A percentile compares a stretch with the other conserved stretches of the same genome.
Evolutionary conservation across 495 filamentous ascomycete genomes (phyloP).

Genomic region (Haplographium delicatum): DNA sequence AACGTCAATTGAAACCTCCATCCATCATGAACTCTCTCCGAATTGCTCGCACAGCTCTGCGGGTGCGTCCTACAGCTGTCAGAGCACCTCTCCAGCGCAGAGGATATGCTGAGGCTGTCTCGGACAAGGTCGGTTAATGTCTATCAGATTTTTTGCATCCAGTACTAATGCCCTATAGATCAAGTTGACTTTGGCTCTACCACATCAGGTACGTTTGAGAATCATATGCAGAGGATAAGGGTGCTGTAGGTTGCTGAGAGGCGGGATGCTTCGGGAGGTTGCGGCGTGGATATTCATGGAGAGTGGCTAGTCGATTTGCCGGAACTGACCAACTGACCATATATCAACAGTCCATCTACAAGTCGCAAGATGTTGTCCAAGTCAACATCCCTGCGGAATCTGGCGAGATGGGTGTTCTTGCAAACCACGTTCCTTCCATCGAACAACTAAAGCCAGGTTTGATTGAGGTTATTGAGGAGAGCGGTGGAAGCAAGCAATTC

Average conservation of each 20-base stretch:
- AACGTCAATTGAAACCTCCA: conserved; percentile 43
- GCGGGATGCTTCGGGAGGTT: neutral
- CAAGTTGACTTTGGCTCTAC: conserved; percentile 92
- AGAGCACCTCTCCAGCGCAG: conserved; percentile 71
- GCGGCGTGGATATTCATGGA: neutral
- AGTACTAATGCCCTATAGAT: too few species aligned
- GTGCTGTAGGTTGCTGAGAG: neutral
- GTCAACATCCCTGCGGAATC: conserved; percentile 98
- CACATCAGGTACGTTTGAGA: conserved; percentile 80
- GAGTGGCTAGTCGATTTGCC: too few species aligned
- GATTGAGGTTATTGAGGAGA: conserved; percentile 94
- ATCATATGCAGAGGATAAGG: neutral
- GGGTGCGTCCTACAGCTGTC: conserved; percentile 66
- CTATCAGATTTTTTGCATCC: too few species aligned
- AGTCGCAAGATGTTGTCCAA: conserved; percentile 72
- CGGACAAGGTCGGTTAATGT: conserved; percentile 57
- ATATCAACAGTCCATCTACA: conserved; percentile 46
- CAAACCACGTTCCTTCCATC: conserved; percentile 97
- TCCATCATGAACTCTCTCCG: conserved; percentile 85
- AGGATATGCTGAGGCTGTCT: conserved; percentile 88
- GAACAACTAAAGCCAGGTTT: conserved; percentile 97
- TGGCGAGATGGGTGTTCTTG: conserved; percentile 98
- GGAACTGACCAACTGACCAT: conserved; percentile 42
- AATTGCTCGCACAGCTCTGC: conserved; percentile 78
- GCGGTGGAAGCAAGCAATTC: conserved; percentile 85